Conservation (phyloP, 768 basidiomycete genomes). For the Cyclocybe aegerita region DNA sequence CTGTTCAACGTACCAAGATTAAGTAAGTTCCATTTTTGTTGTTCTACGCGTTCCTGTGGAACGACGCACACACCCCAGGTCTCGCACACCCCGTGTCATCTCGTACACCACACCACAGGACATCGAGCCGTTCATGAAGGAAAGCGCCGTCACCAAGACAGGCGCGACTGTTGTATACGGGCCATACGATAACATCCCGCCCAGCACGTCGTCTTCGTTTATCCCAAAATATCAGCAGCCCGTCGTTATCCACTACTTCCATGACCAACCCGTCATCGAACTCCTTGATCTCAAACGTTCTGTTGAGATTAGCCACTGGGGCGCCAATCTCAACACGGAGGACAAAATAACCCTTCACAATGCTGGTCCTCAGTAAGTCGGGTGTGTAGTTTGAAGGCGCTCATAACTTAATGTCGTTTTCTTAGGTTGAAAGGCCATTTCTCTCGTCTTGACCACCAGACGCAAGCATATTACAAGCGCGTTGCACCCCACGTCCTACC, state of each 20-base stretch:
- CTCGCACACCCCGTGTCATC: constrained; percentile 68
- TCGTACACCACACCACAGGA: constrained; percentile 70
- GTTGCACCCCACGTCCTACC: constrained; percentile 68
- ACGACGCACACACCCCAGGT: constrained; percentile 37
- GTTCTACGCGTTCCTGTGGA: neutral
- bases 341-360: constrained; percentile 87
- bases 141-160: constrained; percentile 65
- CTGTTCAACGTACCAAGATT: constrained; percentile 84
- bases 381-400: neutral
- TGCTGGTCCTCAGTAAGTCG: constrained; percentile 81
- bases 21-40: constrained; percentile 49
- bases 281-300: constrained; percentile 68
- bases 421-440: constrained; percentile 92
- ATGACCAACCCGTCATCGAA: constrained; percentile 80
- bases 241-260: constrained; percentile 76
- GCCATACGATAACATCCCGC: constrained; percentile 75
- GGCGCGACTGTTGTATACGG: constrained; percentile 87
- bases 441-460: constrained; percentile 86
- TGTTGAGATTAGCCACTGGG: constrained; percentile 97
- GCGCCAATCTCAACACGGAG: constrained; percentile 89
- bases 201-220: constrained; percentile 58
- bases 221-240: constrained; percentile 60
- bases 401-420: constrained; percentile 7
- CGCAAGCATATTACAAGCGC: constrained; percentile 68
- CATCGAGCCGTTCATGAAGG: constrained; percentile 57